Evolutionary conservation across 495 filamentous ascomycete species (phyloP).

Genomic region (Aspergillus haitiensis): DNA sequence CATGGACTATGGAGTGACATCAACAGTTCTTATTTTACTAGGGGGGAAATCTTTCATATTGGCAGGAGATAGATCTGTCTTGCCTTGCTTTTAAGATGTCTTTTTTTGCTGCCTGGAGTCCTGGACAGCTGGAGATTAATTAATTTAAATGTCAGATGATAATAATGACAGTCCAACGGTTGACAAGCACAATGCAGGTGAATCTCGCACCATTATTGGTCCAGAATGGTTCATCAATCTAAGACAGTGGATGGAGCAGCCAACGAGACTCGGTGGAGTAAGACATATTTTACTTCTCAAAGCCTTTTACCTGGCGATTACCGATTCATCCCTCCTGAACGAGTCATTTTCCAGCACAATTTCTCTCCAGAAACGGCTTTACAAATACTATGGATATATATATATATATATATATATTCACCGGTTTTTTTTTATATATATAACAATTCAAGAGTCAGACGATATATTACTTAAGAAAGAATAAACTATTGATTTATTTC

Average conservation of each 20-base stretch:
- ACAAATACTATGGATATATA: too few species aligned
- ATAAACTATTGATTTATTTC: too few species aligned
- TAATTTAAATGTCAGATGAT: constrained; percentile 5
- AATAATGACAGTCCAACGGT: neutral
- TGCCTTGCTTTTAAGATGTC: neutral
- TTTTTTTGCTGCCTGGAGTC: neutral
- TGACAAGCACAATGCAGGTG: neutral
- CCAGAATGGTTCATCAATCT: constrained; percentile 16
- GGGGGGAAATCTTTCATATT: neutral
- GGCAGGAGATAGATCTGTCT: neutral
- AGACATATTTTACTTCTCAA: constrained; percentile 3
- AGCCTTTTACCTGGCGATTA: too few species aligned
- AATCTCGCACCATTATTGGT: constrained; percentile 10
- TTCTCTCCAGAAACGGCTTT: too few species aligned
- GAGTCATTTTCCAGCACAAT: too few species aligned
- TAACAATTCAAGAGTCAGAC: too few species aligned
- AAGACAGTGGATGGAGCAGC: constrained; percentile 6
- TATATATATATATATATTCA: too few species aligned
- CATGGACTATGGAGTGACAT: too few species aligned
- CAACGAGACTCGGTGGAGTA: constrained; percentile 11
- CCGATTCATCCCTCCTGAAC: too few species aligned
- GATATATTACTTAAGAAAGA: too few species aligned
- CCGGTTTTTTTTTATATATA: too few species aligned
- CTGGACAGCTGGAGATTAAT: neutral
- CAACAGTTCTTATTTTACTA: neutral